Percentiles rank a stretch among this genome's conserved stretches.
phyloP scores from a whole-genome alignment of 116 monocot genomes.

The Trichopus zeylanicus region DNA sequence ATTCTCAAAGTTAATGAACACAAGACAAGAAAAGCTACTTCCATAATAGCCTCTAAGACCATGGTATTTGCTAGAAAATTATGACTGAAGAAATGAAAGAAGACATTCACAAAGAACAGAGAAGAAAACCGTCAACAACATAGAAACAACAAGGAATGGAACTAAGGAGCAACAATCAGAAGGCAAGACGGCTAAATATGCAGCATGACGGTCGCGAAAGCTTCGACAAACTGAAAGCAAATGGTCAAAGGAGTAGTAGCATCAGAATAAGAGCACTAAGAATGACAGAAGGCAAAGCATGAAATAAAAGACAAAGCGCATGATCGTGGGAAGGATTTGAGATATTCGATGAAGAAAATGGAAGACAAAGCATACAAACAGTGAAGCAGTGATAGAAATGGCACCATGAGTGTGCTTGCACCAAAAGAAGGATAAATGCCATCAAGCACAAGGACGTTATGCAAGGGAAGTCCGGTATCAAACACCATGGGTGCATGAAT shows the following conservation, averaged over 20 bases:
- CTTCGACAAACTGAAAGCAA: not conserved
- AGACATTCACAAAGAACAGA: not conserved
- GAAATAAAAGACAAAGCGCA: not conserved
- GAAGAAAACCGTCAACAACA: too few species aligned
- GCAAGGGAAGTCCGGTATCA: slow-evolving; percentile 1
- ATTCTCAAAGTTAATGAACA: too few species aligned
- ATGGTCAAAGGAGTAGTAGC: not conserved
- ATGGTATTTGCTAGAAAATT: too few species aligned
- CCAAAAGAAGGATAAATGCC: too few species aligned
- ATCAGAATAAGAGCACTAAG: not conserved
- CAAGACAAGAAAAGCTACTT: not conserved
- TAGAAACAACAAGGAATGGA: too few species aligned
- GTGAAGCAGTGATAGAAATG: not conserved
- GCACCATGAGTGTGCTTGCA: too few species aligned
- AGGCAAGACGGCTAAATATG: too few species aligned
- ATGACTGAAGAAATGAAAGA: not conserved
- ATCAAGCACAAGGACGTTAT: too few species aligned
- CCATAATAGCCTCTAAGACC: not conserved
- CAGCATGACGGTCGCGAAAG: not conserved
- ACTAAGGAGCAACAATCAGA: too few species aligned
- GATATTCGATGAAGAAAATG: not conserved
- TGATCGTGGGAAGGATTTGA: not conserved
- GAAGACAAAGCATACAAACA: not conserved
- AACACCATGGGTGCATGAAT: slow-evolving; percentile 22
- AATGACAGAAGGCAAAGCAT: not conserved